A percentile compares a stretch with the other conserved stretches of the same genome.
Evolutionary conservation across 1,284 basidiomycete genomes (phyloP).

Genomic region (Farysia itapuensis): DNA sequence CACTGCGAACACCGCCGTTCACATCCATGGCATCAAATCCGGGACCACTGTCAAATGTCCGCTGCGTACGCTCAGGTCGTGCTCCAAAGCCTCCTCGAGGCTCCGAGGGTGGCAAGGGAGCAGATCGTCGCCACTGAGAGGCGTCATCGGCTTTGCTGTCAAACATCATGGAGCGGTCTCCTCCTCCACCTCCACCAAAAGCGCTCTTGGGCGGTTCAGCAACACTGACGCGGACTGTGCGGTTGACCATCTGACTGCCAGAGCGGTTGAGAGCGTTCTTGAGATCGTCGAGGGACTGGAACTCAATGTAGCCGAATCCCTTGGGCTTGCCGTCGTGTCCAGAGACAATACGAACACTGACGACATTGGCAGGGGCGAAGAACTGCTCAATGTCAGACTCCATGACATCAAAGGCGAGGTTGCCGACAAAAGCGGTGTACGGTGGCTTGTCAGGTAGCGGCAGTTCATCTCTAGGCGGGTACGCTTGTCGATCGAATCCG

Average conservation of each 20-base stretch:
- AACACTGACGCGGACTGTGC: conserved; percentile 84
- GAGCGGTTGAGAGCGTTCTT: conserved; percentile 68
- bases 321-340: conserved; percentile 86
- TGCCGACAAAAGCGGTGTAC: conserved; percentile 93
- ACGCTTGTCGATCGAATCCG: conserved; percentile 37
- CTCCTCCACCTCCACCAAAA: too few relatives aligned
- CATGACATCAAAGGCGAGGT: conserved; percentile 87
- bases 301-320: conserved; percentile 97
- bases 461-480: conserved; percentile 75
- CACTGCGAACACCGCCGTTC: conserved; percentile 45
- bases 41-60: conserved; percentile 16
- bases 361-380: conserved; percentile 63
- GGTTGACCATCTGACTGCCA: conserved; percentile 67
- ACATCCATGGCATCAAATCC: conserved; percentile 58
- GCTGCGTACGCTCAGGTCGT: conserved; percentile 32
- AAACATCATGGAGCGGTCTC: conserved; percentile 26
- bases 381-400: conserved; percentile 81
- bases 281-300: conserved; percentile 76
- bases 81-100: conserved; percentile 36
- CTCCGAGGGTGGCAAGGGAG: conserved; percentile 67
- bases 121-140: conserved; percentile 79
- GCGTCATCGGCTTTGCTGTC: conserved; percentile 63
- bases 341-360: conserved; percentile 86
- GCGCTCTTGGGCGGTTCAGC: conserved; percentile 75
- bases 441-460: conserved; percentile 92